phyloP scores from a whole-genome alignment of 495 filamentous ascomycete species.

The Neurospora sp. region DNA sequence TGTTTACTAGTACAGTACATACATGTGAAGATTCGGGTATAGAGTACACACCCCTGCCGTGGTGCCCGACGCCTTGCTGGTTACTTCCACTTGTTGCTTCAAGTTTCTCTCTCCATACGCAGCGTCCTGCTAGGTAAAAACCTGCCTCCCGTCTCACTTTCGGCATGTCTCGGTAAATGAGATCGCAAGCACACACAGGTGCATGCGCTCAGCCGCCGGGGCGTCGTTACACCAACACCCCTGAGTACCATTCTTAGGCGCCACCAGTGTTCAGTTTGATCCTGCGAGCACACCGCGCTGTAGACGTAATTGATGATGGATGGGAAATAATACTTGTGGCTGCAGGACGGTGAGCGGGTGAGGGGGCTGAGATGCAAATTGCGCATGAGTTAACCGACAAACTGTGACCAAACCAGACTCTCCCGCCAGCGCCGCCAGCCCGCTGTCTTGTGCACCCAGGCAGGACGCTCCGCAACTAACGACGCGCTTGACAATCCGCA shows the following conservation, averaged over 20 bases:
- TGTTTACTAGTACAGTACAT: background rate
- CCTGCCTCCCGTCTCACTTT: background rate
- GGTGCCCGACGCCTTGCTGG: background rate
- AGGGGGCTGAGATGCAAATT: background rate
- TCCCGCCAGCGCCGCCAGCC: background rate
- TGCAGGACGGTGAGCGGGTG: background rate
- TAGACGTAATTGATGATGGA: background rate
- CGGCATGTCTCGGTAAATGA: background rate
- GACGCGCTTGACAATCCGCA: background rate
- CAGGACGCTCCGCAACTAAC: background rate
- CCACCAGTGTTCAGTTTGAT: background rate
- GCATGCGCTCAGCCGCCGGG: background rate
- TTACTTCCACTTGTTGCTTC: background rate
- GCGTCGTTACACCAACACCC: background rate
- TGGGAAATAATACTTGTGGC: background rate
- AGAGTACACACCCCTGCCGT: background rate
- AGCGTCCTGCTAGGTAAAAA: background rate
- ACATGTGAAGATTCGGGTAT: background rate
- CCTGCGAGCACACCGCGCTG: background rate
- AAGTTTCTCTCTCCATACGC: background rate
- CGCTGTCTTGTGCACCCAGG: background rate
- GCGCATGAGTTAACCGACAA: background rate
- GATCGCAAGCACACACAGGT: background rate
- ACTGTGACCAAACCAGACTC: background rate
- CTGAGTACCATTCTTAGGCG: background rate